These are phyloP conservation scores for Starmerella potacharoeniae DNA, from an alignment of 805 yeast species.

Conservation along the genomic window DNA sequence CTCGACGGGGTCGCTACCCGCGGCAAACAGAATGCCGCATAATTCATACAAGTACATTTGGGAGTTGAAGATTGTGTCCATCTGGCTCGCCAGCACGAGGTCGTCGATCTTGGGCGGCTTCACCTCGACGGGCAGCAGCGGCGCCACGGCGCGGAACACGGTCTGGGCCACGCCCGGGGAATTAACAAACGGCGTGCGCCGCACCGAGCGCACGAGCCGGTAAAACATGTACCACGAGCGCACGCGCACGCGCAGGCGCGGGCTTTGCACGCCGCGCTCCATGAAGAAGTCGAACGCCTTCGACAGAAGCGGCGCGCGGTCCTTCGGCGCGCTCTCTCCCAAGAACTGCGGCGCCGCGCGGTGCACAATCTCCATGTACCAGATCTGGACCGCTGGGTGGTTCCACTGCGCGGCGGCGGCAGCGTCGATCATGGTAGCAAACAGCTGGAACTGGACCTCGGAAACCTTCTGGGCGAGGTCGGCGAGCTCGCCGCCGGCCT, in stretches of 20 bases:
- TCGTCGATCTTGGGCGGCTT: conserved; percentile 32
- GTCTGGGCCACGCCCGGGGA: conserved; percentile 38
- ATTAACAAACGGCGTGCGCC: conserved; percentile 42
- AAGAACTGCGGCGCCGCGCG: conserved; percentile 58
- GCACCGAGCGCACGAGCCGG: conserved; percentile 67
- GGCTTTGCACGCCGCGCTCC: conserved; percentile 72
- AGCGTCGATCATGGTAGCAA: conserved; percentile 26
- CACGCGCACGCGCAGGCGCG: conserved; percentile 57
- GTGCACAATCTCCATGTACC: conserved; percentile 73
- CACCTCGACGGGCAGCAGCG: conserved; percentile 52
- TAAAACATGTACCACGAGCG: conserved; percentile 87
- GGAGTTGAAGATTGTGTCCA: conserved; percentile 51
- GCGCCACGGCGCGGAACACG: conserved; percentile 48
- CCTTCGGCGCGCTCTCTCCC: conserved; percentile 1
- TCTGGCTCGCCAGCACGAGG: conserved; percentile 25
- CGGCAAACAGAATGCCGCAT: conserved; percentile 63
- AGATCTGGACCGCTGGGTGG: conserved; percentile 73
- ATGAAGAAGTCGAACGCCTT: conserved; percentile 62
- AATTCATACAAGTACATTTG: conserved; percentile 81
- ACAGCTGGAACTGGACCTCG: conserved; percentile 29
- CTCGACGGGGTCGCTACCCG: conserved; percentile 32
- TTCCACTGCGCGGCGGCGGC: conserved; percentile 26
- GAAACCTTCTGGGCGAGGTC: conserved; percentile 7
- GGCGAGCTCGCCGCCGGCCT: conserved; percentile 13
- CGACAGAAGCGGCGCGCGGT: conserved; percentile 35